Base-by-base conservation (phyloP, 352 stramenopile genomes). In the Pythium grandisporangium region DNA sequence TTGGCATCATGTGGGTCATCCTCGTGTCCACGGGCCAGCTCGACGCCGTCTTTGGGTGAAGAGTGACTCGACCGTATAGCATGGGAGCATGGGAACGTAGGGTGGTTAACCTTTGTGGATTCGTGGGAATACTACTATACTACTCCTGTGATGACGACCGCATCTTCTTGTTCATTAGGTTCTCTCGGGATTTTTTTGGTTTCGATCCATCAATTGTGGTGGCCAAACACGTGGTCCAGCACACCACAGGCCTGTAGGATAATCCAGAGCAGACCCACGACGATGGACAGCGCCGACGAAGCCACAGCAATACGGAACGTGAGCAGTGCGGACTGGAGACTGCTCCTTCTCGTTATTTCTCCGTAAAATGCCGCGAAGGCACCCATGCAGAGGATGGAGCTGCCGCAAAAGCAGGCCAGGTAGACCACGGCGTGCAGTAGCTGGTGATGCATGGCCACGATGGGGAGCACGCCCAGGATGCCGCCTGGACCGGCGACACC, bases 381-480 rank as follows among this genome's bases (percentile, higher is more conserved):
- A 21, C 79, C 89, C 89, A 97, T 97, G 12, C 84, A 75, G 6
- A 95, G 11, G 27, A 87, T 90, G 13, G 69, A 87, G 21, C 68
- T 92, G 10, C 71, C 29, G 45, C 83, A 96, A 52, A 97, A 97
- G 13, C 66, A 84, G 0, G 48, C 63, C 1, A 97, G 57, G 63
- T 96, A 97, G 6, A 87, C 24, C 6, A 82, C 37, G 11, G 69
- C 92, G 29, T 36, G 40, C 1, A 12, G 14, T n/a, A 51, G 19
- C 8, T 32, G 8, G 2, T 42, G 40, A 24, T 85, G 70, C 51
- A 96, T 63, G 17, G 88, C 62, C 3, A 96, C 63, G 5, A 79
- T 83, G 2, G 89, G 89, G 6, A 96, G 65, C 13, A 96, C 74
- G 25, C 82, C 85, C 12, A 97, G 58, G 27, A 87, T 41, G 29